phyloP scores from a whole-genome alignment of 2,329 filamentous ascomycete species.

The Lecanicillium sp. region DNA sequence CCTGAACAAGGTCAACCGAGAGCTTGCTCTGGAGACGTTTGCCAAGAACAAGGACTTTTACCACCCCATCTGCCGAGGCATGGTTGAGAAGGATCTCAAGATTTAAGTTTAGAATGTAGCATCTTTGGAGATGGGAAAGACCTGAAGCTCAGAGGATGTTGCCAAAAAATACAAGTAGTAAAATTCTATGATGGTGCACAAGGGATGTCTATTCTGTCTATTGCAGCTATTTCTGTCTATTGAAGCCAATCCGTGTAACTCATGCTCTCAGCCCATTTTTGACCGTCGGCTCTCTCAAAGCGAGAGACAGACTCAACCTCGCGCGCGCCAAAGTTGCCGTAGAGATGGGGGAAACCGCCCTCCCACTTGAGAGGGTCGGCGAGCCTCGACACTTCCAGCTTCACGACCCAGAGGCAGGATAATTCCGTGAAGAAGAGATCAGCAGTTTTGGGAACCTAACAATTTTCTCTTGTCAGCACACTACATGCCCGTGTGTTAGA shows the following conservation, averaged over 20 bases:
- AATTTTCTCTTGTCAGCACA: neutral
- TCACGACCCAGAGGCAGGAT: slow-evolving; percentile 40
- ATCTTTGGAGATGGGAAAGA: neutral
- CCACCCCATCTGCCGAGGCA: slow-evolving; percentile 81
- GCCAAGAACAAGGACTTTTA: slow-evolving; percentile 87
- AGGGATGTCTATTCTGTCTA: no score
- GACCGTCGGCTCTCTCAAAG: slow-evolving; percentile 34
- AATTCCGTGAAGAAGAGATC: slow-evolving; percentile 34
- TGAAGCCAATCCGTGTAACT: slow-evolving; percentile 32
- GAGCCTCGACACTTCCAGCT: slow-evolving; percentile 41
- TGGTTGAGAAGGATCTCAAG: slow-evolving; percentile 79
- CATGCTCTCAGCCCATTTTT: slow-evolving; percentile 41
- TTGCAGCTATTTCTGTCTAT: no score
- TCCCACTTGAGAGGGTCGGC: slow-evolving; percentile 46
- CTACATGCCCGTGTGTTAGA: no score
- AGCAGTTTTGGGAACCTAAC: slow-evolving; percentile 38
- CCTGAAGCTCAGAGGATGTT: neutral
- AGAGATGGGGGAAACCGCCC: slow-evolving; percentile 50
- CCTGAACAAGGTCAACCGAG: slow-evolving; percentile 65
- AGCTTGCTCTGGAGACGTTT: slow-evolving; percentile 74
- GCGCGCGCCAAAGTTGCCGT: slow-evolving; percentile 46
- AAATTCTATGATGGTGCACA: no score
- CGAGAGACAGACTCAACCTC: slow-evolving; percentile 40
- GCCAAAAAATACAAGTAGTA: neutral
- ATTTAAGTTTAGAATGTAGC: slow-evolving; percentile 13